Evolutionary conservation across 2,329 filamentous ascomycete species (phyloP), one percentile per base, ranked within the genome.

Genomic region (Botrytis pseudocinerea): DNA sequence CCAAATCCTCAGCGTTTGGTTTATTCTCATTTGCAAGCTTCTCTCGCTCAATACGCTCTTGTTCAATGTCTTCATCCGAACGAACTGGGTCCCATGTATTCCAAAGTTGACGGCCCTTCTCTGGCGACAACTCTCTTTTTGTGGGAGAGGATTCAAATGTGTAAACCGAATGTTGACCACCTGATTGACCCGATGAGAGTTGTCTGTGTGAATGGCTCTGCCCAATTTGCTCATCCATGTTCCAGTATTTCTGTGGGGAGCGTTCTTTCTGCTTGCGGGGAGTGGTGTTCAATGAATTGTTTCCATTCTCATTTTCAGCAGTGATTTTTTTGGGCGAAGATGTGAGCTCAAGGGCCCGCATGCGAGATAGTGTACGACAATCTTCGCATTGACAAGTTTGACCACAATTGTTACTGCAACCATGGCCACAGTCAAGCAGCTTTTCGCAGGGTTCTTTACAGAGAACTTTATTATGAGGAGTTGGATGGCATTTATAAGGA

Each of bases 391-490:
- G 70, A 69, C 80, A 81, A 1, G 44, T 8, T 25, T 76, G 73
- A 14, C 77, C 70, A 63, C 80, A 81, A 14, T 42, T 69, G 2
- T 65, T 59, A 20, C 76, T 79, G 66, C 80, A 81, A 3, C 73
- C 72, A 66, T 81, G 80, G n/a, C 80, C 79, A 71, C 80, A 81
- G 8, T 40, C 18, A 1, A 80, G 70, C 18, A 46, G 60, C 14
- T 62, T 57, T 28, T 62, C 42, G 46, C 80, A 82, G 20, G 78
- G 73, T 42, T 75, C 62, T 16, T 69, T 72, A 68, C 80, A 82
- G 22, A 74, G 18, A 1, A 81, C 32, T 35, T 66, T 48, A 1
- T 75, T 65, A 66, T 82, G 80, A 20, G 74, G 71, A 40, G 78
- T 78, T 5, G 78, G 76, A 71, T 82, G 80, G 62, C 80, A 82